Conservation (phyloP, 345 rosid species). For the Sonneratia caseolaris region DNA sequence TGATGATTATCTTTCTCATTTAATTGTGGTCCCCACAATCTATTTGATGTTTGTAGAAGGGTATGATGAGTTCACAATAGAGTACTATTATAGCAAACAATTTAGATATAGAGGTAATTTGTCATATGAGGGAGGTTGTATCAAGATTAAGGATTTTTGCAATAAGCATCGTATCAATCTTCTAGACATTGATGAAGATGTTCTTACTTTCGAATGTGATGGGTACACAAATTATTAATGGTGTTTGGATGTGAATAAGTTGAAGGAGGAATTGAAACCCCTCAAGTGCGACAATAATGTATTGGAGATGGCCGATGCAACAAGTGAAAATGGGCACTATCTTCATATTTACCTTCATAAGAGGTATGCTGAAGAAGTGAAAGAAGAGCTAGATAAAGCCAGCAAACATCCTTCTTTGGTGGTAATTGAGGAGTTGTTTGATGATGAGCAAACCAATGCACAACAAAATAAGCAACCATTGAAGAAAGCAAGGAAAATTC, state of each 20-base stretch:
- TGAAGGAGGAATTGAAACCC: neutral
- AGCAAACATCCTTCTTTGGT: neutral
- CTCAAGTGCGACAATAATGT: neutral
- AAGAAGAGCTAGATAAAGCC: too few relatives aligned
- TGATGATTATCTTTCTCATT: too few relatives aligned
- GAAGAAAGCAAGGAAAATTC: too few relatives aligned
- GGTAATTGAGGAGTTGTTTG: neutral
- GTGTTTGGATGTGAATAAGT: neutral
- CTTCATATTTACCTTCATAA: too few relatives aligned
- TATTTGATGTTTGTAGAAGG: too few relatives aligned
- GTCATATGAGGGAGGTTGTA: too few relatives aligned
- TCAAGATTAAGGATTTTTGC: neutral
- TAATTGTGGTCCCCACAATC: too few relatives aligned
- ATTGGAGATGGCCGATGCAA: neutral
- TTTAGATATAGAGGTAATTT: too few relatives aligned
- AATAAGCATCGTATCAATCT: neutral
- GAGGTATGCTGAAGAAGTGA: neutral
- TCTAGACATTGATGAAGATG: neutral
- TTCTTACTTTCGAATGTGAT: neutral
- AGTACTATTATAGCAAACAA: too few relatives aligned
- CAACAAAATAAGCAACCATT: neutral
- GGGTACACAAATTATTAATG: neutral
- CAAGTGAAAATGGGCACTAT: neutral
- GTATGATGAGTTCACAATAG: too few relatives aligned
- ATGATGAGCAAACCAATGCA: neutral